Evolutionary conservation across 345 rosid species (phyloP), one percentile per base, ranked within the genome.

Genomic region (Moricandia moricandioides): DNA sequence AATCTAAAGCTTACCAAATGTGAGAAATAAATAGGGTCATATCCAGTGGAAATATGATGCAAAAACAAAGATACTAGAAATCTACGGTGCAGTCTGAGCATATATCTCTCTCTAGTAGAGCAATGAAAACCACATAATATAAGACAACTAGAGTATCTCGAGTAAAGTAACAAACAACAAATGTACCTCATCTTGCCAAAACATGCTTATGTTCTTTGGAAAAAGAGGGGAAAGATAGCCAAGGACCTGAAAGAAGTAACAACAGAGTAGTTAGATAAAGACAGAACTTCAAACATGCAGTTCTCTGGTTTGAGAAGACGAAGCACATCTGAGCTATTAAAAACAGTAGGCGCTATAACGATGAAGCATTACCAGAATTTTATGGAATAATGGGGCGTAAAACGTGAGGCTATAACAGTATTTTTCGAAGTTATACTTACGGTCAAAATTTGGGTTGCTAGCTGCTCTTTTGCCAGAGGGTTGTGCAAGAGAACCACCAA

Each of bases 101-200:
- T 26, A 56, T n/a, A 33, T 47, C 8, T 24, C 33, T 57, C 60
- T 26, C 59, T 69, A 18, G 29, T 52, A 33, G 24, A 18, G 31
- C 29, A 62, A 0, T 62, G 17, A 8, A 62, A 17, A 69, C 17
- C 40, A 52, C 30, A 47, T 4, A 55, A 47, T 7, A 59, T 9
- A 9, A 7, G 14, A 18, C 43, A 64, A 37, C 2, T 10, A n/a
- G 30, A 72, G 16, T 59, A 67, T 64, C 52, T 69, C 16, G 76
- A 72, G 74, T 54, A 60, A 58, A 7, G 64, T 31, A 60, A 17
- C 65, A 76, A 75, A 83, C 52, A 70, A 65, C 74, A 68, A 21
- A 35, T 67, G 68, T 87, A 94, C 98, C 98, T 94, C 98, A 80
- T 94, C 98, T 81, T 94, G 97, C 98, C 98, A 94, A 83, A 89